Percentiles rank a stretch among this genome's conserved stretches.
Conservation (phyloP, 177 flowering plant species). For the Vitis hybrid region DNA sequence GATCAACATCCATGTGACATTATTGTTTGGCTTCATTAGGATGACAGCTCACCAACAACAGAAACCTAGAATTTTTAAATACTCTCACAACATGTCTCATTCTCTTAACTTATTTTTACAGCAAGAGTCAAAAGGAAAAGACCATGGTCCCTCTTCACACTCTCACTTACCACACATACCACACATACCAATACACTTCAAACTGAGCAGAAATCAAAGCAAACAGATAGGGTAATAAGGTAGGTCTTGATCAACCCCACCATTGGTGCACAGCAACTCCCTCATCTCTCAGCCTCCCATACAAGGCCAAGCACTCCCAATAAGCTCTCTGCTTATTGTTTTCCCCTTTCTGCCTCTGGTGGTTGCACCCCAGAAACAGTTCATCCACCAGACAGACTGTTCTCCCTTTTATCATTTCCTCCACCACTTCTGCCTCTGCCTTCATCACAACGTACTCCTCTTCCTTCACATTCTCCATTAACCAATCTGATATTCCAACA, state of each 20-base stretch:
- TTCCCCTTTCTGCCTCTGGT: conserved; percentile 26
- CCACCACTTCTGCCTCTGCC: conserved; percentile 74
- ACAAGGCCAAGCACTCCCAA: conserved; percentile 85
- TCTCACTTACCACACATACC: no score
- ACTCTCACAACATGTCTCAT: no score
- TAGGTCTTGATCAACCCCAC: conserved; percentile 50
- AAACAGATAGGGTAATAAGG: no score
- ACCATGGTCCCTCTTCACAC: no score
- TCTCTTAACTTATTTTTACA: no score
- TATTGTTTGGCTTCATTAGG: no score
- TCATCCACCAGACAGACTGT: conserved; percentile 69
- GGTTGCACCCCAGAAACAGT: conserved; percentile 73
- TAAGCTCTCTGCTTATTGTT: conserved; percentile 55
- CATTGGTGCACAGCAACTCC: conserved; percentile 92
- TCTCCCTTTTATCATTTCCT: conserved; percentile 63
- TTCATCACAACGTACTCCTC: conserved; percentile 87
- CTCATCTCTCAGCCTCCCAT: conserved; percentile 65
- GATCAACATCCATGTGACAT: no score
- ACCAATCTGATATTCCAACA: conserved; percentile 62
- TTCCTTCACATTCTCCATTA: conserved; percentile 54
- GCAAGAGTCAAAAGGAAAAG: no score
- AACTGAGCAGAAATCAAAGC: no score
- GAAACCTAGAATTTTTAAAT: no score
- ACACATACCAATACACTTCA: no score
- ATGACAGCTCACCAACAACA: no score